Conservation (phyloP, 2,329 filamentous ascomycete species). For the Coniochaeta prunicola region DNA sequence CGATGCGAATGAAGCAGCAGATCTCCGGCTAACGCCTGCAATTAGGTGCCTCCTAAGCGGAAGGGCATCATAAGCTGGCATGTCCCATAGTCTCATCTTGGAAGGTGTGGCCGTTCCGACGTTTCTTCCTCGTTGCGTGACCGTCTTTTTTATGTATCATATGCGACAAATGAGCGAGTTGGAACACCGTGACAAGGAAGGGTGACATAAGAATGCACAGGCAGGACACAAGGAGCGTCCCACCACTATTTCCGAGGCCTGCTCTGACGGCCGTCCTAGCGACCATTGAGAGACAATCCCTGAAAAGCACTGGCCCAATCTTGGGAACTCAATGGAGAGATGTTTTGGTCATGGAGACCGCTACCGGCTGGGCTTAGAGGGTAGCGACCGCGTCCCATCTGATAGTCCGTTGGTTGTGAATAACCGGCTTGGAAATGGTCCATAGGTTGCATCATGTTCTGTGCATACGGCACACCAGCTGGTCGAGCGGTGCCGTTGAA, state of each 20-base stretch:
- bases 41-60: not conserved
- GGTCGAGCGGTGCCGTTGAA: constrained; percentile 31
- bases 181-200: not conserved
- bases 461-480: constrained; percentile 25
- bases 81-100: not conserved
- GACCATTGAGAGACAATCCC: constrained; percentile 63
- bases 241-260: not conserved
- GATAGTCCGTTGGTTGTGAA: constrained; percentile 31
- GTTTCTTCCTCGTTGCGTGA: not conserved
- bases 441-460: constrained; percentile 29
- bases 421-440: constrained; percentile 36
- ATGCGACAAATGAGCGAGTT: not conserved
- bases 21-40: not conserved
- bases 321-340: constrained; percentile 30
- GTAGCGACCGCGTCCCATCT: constrained; percentile 40
- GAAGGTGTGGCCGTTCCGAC: not conserved
- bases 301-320: constrained; percentile 61
- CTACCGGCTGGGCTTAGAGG: constrained; percentile 28
- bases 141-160: not conserved
- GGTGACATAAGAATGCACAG: not conserved
- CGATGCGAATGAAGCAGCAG: not conserved
- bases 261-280: constrained; percentile 22
- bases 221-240: not conserved
- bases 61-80: not conserved
- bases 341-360: constrained; percentile 27